phyloP scores from a whole-genome alignment of 2,329 filamentous ascomycete species.

The Trichoderma hamatum region DNA sequence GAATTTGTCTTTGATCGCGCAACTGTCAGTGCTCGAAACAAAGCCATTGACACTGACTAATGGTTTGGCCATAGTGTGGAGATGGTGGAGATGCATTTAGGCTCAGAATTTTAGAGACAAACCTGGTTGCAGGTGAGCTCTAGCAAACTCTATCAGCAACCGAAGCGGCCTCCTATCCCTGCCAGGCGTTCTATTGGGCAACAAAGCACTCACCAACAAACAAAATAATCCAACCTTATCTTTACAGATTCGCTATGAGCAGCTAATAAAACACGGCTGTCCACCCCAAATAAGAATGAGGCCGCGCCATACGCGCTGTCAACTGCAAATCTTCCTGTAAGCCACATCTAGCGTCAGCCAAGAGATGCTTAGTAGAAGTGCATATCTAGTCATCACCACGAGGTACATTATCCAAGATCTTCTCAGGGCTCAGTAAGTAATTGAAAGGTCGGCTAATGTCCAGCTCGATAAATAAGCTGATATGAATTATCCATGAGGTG shows the following conservation, averaged over 20 bases:
- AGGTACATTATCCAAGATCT: background rate
- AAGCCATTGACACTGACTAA: background rate
- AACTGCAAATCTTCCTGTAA: background rate
- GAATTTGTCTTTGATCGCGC: slow-evolving; percentile 14
- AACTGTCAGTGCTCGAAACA: background rate
- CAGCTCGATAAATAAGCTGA: background rate
- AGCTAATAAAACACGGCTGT: background rate
- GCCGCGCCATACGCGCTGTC: background rate
- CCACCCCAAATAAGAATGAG: background rate
- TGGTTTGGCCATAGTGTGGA: background rate
- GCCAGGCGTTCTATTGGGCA: background rate
- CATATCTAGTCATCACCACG: background rate
- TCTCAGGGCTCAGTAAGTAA: background rate
- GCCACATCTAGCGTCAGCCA: background rate
- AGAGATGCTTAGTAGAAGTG: background rate
- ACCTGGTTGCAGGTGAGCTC: slow-evolving; percentile 3
- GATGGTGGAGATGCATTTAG: background rate
- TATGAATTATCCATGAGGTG: too few species aligned
- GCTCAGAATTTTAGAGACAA: background rate
- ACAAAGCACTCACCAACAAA: background rate
- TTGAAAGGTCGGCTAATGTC: background rate
- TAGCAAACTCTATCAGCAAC: background rate
- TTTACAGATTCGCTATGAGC: background rate
- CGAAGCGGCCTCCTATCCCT: background rate
- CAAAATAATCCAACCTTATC: background rate